phyloP scores from a whole-genome alignment of 352 stramenopile species.

The Globisporangium camurandrum region DNA sequence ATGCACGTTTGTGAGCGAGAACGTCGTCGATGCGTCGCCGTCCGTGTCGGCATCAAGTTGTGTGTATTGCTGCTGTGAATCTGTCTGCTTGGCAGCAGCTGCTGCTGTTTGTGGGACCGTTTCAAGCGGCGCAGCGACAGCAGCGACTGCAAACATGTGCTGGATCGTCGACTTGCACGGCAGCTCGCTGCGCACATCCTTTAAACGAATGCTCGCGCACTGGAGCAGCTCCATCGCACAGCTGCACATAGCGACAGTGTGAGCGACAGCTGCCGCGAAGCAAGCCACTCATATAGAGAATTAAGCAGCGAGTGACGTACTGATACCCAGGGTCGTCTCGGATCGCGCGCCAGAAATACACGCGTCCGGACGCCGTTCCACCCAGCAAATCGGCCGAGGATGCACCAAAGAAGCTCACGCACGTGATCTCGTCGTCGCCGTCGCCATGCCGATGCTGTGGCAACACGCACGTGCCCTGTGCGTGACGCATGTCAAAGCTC shows the following conservation, averaged over 20 bases:
- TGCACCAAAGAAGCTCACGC: conserved; percentile 39
- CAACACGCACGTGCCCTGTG: conserved; percentile 47
- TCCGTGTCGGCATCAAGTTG: background rate
- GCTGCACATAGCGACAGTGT: background rate
- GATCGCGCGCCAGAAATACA: conserved; percentile 35
- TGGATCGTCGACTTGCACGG: conserved; percentile 1
- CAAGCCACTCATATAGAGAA: background rate
- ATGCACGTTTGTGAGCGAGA: conserved; percentile 5
- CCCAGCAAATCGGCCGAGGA: conserved; percentile 34
- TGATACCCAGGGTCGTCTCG: conserved; percentile 9
- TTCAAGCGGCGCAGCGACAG: background rate
- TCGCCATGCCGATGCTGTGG: too few relatives aligned
- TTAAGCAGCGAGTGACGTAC: background rate
- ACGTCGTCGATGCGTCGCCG: conserved; percentile 1
- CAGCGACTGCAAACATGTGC: conserved; percentile 6
- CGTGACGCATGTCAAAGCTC: conserved; percentile 63
- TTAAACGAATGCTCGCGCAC: background rate
- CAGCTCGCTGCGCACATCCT: background rate
- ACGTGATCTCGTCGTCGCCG: conserved; percentile 45
- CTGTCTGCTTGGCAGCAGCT: background rate
- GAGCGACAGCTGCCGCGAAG: background rate
- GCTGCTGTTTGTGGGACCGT: background rate
- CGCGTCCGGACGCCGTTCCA: conserved; percentile 31
- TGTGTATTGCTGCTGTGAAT: background rate
- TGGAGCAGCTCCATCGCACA: conserved; percentile 9